Base-by-base conservation (phyloP, 106 monocot genomes). In the Allium sativum region DNA sequence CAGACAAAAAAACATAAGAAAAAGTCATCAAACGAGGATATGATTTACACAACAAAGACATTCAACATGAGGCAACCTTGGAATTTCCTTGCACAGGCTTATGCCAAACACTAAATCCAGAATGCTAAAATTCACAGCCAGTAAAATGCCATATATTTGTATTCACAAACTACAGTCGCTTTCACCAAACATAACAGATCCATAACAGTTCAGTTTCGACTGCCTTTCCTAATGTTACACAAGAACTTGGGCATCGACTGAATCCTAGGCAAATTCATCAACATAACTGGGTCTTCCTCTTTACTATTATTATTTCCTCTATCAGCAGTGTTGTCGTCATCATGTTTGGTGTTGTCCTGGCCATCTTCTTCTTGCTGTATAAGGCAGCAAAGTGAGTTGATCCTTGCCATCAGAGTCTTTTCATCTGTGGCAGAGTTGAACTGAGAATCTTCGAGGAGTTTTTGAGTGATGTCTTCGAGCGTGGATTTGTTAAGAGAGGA, bases 311-410 rank as follows among this genome's bases (percentile, higher is more conserved):
- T 15, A 40, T 9, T 6, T 13, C 65, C 31, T 31, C 31, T 31
- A 46, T 10, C 18, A 43, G 51, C 20, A 12, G 4, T 3, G 15
- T 66, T 55, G 48, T 77, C 70, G 7, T 21, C 69, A 13, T 16
- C 58, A 8, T 48, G 48, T 12, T 21, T 65, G 13, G 47, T 62
- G 12, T n/a, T 40, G 57, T 47, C 40, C 21, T 58, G 40, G 20
- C 56, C 43, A 52, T 70, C 42, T 13, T 82, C 87, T 59, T 87
- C 82, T 42, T 89, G 89, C 52, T 89, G 89, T 64, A 93, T 74
- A 57, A 93, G 69, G 66, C 77, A 82, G 66, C 81, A 93, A 14
- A 88, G 76, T 4, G 92, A 93, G 59, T 84, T 84, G 53, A 93
- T 84, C 67, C 84, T 78, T 1, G 79, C 77, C 87, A 84, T 87